Percentiles rank a stretch among this genome's conserved stretches.
These are phyloP conservation scores for Hanseniaspora sp. DNA, from an alignment of 1,139 yeast genomes.

Conservation along the genomic window DNA sequence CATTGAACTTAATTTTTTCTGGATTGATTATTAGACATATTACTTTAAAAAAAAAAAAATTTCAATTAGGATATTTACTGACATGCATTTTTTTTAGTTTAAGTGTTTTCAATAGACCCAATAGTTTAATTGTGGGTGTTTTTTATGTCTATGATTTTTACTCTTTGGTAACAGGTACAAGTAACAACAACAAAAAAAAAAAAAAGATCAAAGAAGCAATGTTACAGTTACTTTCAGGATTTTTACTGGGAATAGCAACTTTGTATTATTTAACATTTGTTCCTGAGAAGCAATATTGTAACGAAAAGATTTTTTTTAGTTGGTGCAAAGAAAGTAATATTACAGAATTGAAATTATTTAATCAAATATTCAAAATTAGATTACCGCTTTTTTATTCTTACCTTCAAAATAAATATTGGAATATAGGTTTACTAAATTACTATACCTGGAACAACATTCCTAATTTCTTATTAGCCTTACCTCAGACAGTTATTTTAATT, in stretches of 20 bases:
- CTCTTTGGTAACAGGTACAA: slow-evolving; percentile 18
- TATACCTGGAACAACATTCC: slow-evolving; percentile 78
- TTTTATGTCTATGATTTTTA: slow-evolving; percentile 50
- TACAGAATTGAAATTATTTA: slow-evolving; percentile 24
- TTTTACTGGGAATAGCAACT: slow-evolving; percentile 39
- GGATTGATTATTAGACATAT: slow-evolving; percentile 46
- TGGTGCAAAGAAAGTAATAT: slow-evolving; percentile 53
- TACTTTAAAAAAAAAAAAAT: slow-evolving; percentile 21
- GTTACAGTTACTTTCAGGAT: slow-evolving; percentile 39
- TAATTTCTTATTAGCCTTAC: slow-evolving; percentile 68
- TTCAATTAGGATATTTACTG: slow-evolving; percentile 20
- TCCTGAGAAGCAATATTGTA: neutral
- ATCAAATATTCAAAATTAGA: slow-evolving; percentile 20
- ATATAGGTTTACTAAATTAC: slow-evolving; percentile 64
- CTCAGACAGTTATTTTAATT: slow-evolving; percentile 41
- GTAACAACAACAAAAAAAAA: too few species aligned
- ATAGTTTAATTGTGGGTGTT: slow-evolving; percentile 62
- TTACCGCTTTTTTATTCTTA: slow-evolving; percentile 50
- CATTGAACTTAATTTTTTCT: slow-evolving; percentile 52
- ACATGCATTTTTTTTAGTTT: slow-evolving; percentile 52
- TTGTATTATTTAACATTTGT: neutral
- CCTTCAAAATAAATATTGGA: slow-evolving; percentile 79
- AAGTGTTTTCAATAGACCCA: slow-evolving; percentile 59
- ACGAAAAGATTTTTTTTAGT: neutral
- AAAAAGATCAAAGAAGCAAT: slow-evolving; percentile 20